Conservation (phyloP, 2,329 filamentous ascomycete genomes). For the Leptographium radiaticola region DNA sequence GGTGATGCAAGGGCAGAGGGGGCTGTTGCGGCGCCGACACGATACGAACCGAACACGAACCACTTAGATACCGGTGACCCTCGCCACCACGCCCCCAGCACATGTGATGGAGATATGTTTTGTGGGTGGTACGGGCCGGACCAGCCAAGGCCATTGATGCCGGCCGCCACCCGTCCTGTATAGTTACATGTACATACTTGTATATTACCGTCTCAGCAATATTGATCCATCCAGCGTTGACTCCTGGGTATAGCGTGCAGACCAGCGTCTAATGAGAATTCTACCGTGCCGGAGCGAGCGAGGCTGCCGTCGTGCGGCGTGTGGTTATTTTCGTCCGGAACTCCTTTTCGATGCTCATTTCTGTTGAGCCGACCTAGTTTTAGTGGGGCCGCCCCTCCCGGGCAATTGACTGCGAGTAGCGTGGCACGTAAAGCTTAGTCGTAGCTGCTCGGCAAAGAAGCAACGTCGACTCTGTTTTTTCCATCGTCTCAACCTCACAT, state of each 20-base stretch:
- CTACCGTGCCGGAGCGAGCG: too few relatives aligned
- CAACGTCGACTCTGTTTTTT: background rate
- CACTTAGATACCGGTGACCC: background rate
- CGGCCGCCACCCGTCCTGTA: slow-evolving; percentile 4
- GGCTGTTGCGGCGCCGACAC: background rate
- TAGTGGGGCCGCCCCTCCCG: background rate
- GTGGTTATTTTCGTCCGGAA: background rate
- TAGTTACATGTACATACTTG: slow-evolving; percentile 11
- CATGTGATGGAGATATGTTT: background rate
- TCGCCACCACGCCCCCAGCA: background rate
- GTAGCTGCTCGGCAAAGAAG: background rate
- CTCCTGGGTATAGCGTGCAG: too few relatives aligned
- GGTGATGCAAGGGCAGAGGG: background rate
- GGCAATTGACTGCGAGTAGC: background rate
- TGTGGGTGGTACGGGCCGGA: background rate
- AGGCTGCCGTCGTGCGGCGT: too few relatives aligned
- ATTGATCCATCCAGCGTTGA: too few relatives aligned
- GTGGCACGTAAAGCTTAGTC: background rate
- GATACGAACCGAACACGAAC: background rate
- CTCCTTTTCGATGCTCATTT: background rate
- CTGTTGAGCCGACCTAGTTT: background rate
- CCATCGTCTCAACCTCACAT: background rate
- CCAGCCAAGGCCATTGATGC: background rate
- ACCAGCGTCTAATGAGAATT: too few relatives aligned
- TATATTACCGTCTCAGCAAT: background rate